Base-by-base conservation (phyloP, 2,329 filamentous ascomycete genomes). In the Chlorencoelia australis region DNA sequence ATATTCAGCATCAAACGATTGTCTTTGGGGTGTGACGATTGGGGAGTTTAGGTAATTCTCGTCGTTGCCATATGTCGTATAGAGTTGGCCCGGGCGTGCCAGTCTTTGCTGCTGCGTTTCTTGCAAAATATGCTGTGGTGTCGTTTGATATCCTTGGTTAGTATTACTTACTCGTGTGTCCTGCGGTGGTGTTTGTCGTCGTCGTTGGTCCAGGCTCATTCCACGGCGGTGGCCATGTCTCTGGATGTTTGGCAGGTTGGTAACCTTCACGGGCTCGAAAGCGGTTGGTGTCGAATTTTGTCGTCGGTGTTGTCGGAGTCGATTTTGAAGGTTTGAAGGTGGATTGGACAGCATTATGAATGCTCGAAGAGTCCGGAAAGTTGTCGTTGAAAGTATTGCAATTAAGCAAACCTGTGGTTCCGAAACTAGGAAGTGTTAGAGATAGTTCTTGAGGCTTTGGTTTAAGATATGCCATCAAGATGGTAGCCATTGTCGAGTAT, bases 91-190 rank as follows among this genome's bases (percentile, higher is more conserved):
- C 75, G 81, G 81, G 76, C 82, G 78, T 74, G 75, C 74, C 73
- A 77, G 73, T 73, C 75, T 76, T 69, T 87, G 83, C 79, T 84
- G 77, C 75, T 89, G 85, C 78, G 81, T 73, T 83, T 84, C 82
- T 80, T 80, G 82, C 79, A 86, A 73, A 66, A 76, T 71, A 73
- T 86, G 81, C 74, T 88, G 82, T 73, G 67, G 66, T 56, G 51
- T 56, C 64, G 66, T 63, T 52, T 54, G 50, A 50, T 55, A 59
- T 71, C 67, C 68, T 68, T 60, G 55, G 68, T 72, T 71, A 71
- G 68, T 71, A 60, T 59, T 68, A 66, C 65, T 69, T 68, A 68
- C 63, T 55, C 41, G 44, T 39, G 42, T 40, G 27, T 54, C 54
- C 50, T 55, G 54, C 53, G 47, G 49, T 41, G 49, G 66, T 66